Evolutionary conservation across 495 filamentous ascomycete genomes (phyloP), one percentile per base, ranked within the genome.

Genomic region (Cetradonia linearis): DNA sequence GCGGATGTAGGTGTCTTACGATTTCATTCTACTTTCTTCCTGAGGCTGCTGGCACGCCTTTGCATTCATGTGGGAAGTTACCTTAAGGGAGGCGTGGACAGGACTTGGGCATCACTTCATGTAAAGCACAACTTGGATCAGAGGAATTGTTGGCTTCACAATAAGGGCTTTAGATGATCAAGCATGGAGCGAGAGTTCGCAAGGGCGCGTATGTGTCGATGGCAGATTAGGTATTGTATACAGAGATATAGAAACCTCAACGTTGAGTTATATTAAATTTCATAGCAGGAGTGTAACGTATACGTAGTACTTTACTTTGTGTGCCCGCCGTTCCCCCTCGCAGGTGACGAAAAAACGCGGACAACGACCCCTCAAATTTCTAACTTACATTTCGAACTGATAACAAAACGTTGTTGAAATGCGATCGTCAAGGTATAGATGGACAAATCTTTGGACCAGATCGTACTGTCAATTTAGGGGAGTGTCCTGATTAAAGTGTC

Each of bases 1-100:
- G 34, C 34, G 28, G 46, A 59, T 40, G 49, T 23, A 53, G 49
- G 30, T 38, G 23, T 8, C 16, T 59, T 34, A 59, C 59, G 59
- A 61, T 31, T 48, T 37, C 37, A 10, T 61, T 55, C 11, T 44
- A 31, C 38, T 55, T 55, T 61, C 38, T 34, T 36, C 34, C 50
- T 33, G 49, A 61, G 59, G 59, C 37, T 55, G 59, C 58, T 55
- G 58, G 58, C 58, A 60, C 48, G 49, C 59, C 59, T 61, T 50
- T 46, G 37, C 58, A 60, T 54, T 53, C 48, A 20, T 53, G 36
- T 54, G 54, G 54, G 34, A 28, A 33, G 48, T 31, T 52, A 53
- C 14, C 18, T 59, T 20, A n/a, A 33, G 33, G 50, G 50, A n/a
- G 57, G 34, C 16, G 57, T 7, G 47, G 30, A 37, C 25, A 50